Conservation (phyloP, 2,329 filamentous ascomycete species). For the Cladosporium sp. region DNA sequence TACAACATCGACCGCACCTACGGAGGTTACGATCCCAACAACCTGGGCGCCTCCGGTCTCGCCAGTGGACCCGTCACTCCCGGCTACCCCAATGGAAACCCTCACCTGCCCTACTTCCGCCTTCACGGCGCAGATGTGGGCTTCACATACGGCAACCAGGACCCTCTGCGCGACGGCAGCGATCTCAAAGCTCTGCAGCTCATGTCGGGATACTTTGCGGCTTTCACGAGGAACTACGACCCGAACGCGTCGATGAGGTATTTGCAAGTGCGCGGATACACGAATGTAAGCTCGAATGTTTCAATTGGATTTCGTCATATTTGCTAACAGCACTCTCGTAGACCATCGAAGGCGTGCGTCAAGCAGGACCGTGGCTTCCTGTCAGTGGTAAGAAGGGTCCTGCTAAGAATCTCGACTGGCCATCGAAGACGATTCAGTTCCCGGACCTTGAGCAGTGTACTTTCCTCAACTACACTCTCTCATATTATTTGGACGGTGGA, state of each 20-base stretch:
- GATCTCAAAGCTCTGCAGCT: conserved; percentile 48
- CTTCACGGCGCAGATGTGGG: conserved; percentile 53
- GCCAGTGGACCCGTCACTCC: conserved; percentile 33
- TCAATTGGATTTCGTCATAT: neutral
- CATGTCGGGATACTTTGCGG: conserved; percentile 46
- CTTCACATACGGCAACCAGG: conserved; percentile 28
- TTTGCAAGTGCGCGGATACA: conserved; percentile 45
- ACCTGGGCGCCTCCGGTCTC: conserved; percentile 42
- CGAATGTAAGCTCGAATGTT: conserved; percentile 29
- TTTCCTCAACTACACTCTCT: conserved; percentile 43
- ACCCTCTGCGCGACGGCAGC: conserved; percentile 46
- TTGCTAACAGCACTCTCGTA: neutral
- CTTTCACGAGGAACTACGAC: conserved; percentile 48
- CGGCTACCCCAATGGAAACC: conserved; percentile 42
- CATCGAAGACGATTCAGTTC: conserved; percentile 43
- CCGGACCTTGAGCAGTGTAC: conserved; percentile 51
- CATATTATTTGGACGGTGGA: conserved; percentile 38
- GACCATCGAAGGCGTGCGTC: conserved; percentile 34
- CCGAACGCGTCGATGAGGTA: conserved; percentile 49
- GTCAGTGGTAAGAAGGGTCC: conserved; percentile 34
- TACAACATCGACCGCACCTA: conserved; percentile 59
- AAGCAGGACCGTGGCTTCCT: conserved; percentile 37
- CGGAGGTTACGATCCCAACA: conserved; percentile 51
- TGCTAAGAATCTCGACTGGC: conserved; percentile 45
- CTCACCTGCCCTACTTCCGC: conserved; percentile 50